Conservation (phyloP, 2,329 filamentous ascomycete genomes). For the Hyphodiscus sp. region DNA sequence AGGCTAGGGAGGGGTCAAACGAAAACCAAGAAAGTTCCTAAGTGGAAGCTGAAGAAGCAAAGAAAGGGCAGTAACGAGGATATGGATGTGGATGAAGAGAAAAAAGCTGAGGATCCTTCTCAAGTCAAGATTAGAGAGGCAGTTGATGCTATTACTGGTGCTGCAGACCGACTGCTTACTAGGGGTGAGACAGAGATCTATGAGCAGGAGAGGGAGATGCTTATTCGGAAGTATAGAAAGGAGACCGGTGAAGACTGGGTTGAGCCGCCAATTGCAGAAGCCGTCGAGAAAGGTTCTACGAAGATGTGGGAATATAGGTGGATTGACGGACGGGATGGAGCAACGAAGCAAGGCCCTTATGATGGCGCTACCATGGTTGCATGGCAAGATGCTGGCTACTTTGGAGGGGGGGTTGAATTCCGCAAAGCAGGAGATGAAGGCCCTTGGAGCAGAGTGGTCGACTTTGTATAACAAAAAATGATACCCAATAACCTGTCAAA, state of each 20-base stretch:
- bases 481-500: not conserved
- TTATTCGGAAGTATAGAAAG: conserved; percentile 74
- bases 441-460: conserved; percentile 31
- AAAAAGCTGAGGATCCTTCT: conserved; percentile 55
- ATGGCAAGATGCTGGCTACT: conserved; percentile 90
- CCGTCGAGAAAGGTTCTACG: conserved; percentile 26
- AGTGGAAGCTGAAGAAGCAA: conserved; percentile 66
- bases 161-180: conserved; percentile 79
- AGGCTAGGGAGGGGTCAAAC: conserved; percentile 52
- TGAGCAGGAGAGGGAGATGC: conserved; percentile 75
- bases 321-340: conserved; percentile 80
- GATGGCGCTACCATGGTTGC: conserved; percentile 79
- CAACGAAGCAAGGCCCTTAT: conserved; percentile 77
- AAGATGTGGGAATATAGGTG: conserved; percentile 86
- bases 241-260: conserved; percentile 87
- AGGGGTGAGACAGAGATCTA: conserved; percentile 87
- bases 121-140: conserved; percentile 64
- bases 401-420: conserved; percentile 83
- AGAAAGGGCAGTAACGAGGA: conserved; percentile 47
- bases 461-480: conserved; percentile 26
- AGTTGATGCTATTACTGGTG: conserved; percentile 79
- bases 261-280: conserved; percentile 37
- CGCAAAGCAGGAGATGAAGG: conserved; percentile 47
- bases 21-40: conserved; percentile 53
- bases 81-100: conserved; percentile 65